Evolutionary conservation across 1,139 yeast genomes (phyloP), one percentile per base, ranked within the genome.

Genomic region (Debaryomyces coudertii): DNA sequence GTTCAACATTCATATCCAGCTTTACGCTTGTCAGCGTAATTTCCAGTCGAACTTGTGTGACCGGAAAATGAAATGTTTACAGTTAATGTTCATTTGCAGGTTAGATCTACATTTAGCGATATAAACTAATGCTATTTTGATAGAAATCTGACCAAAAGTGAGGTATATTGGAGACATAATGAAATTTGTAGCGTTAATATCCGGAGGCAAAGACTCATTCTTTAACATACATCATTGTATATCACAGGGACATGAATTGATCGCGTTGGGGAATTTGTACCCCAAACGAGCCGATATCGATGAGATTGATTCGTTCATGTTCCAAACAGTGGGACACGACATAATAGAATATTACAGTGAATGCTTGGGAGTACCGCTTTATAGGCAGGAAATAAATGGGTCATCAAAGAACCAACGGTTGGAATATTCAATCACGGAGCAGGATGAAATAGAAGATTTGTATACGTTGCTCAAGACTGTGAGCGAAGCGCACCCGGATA

Each of bases 201-300:
- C 97, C 0, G 99, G 99, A 3, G 99, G 99, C 0, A 93, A 93
- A 63, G 99, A 93, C 65, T 90, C 97, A 6, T 90, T 92, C 68
- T 93, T 79, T 63, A 93, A 92, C 61, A 83, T 93, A 35, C 72
- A 90, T 39, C 96, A 92, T 60, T 90, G 98, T 60, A 60, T 87
- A 11, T 76, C 80, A 3, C 83, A 87, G 48, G 96, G 95, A 5
- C 99, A 93, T 68, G 87, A 88, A 57, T 70, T 93, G 9, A 79
- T 80, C 0, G 97, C 97, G 0, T 65, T 93, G 42, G 99, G 90
- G 0, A 93, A 93, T 58, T 66, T 93, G 48, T 82, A 83, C 57
- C 99, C 99, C 2, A 71, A 73, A 7, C 61, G 66, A 16, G 50
- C 54, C 14, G 66, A 65, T 15, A 54, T 59, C 12, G 80, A 78